phyloP scores from a whole-genome alignment of 2,329 filamentous ascomycete genomes.

The Fusarium falciforme region DNA sequence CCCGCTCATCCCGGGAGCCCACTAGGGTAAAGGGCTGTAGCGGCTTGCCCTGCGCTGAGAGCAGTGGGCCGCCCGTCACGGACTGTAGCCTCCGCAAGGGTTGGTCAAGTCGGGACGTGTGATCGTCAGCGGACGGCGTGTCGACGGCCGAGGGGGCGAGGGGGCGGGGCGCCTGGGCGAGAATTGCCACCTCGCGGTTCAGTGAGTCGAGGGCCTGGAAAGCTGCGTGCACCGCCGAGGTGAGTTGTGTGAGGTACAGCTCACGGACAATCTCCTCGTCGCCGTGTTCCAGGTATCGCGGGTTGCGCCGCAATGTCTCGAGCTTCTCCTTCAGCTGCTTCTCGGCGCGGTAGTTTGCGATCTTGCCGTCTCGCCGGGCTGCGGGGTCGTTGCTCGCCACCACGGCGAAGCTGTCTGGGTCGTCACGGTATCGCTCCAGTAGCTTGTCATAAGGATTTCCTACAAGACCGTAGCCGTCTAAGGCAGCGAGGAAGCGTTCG shows the following conservation, averaged over 20 bases:
- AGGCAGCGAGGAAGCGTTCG: slow-evolving; percentile 79
- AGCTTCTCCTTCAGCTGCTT: slow-evolving; percentile 86
- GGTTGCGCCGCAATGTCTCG: slow-evolving; percentile 64
- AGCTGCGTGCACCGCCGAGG: slow-evolving; percentile 79
- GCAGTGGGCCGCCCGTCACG: slow-evolving; percentile 73
- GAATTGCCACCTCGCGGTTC: slow-evolving; percentile 84
- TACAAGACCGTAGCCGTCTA: slow-evolving; percentile 84
- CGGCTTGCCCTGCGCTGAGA: slow-evolving; percentile 84
- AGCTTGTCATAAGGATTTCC: slow-evolving; percentile 72
- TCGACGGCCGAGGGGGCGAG: slow-evolving; percentile 59
- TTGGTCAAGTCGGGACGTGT: slow-evolving; percentile 78
- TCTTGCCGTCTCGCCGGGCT: slow-evolving; percentile 83
- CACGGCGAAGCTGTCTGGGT: slow-evolving; percentile 78
- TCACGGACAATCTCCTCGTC: slow-evolving; percentile 89
- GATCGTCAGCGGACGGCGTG: slow-evolving; percentile 59
- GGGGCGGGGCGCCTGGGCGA: slow-evolving; percentile 76
- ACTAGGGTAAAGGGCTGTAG: slow-evolving; percentile 91
- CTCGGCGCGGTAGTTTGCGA: slow-evolving; percentile 85
- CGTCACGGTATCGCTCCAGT: slow-evolving; percentile 78
- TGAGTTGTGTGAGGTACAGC: slow-evolving; percentile 80
- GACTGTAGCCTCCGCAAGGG: slow-evolving; percentile 64
- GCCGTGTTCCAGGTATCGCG: slow-evolving; percentile 67
- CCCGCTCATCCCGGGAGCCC: slow-evolving; percentile 78
- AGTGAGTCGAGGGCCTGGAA: slow-evolving; percentile 91
- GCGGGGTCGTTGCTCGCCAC: slow-evolving; percentile 72